Evolutionary conservation across 345 rosid species (phyloP), one percentile per base, ranked within the genome.

Genomic region (Gossypium raimondii): DNA sequence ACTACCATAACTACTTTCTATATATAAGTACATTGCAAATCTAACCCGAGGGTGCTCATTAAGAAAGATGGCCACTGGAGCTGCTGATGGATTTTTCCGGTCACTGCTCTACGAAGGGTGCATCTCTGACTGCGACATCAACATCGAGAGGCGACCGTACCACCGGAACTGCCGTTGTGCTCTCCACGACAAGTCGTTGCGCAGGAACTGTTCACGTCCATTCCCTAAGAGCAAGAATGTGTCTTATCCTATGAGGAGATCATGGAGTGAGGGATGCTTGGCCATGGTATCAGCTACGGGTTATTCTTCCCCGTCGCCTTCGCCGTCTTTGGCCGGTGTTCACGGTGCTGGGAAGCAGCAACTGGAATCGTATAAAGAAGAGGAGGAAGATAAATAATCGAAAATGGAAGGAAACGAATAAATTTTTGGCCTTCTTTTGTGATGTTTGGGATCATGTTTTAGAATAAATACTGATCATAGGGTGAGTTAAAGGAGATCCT

Each of bases 241-340:
- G 3, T 79, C 85, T 18, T 90, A 86, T 64, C 97, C 92, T 0
- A 78, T 90, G 2, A 80, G 84, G 57, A 82, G 87, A 78, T 75
- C 92, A 2, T 90, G 89, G 89, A 92, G 95, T 34, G 95, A 90
- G 79, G 89, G 90, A 12, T 78, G 72, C 76, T 75, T 92, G 79
- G 81, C 80, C 50, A 45, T 86, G 80, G 75, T 79, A 24, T 67
- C 82, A 13, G 70, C 81, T 62, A 81, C 78, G 60, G 73, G 74
- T 25, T 72, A 69, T 44, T 81, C 84, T 12, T 82, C 90, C 0
- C 84, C 90, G 11, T 81, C 86, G 2, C 82, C 88, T 50, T 86
- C 89, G 0, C 84, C 90, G 1, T 71, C 82, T 51, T 27, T 51
- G 11, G 67, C 22, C 0, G 67, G 12, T 0, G 44, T 24, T 25